phyloP scores from a whole-genome alignment of 2,329 filamentous ascomycete genomes.

The Aspergillus sp. region DNA sequence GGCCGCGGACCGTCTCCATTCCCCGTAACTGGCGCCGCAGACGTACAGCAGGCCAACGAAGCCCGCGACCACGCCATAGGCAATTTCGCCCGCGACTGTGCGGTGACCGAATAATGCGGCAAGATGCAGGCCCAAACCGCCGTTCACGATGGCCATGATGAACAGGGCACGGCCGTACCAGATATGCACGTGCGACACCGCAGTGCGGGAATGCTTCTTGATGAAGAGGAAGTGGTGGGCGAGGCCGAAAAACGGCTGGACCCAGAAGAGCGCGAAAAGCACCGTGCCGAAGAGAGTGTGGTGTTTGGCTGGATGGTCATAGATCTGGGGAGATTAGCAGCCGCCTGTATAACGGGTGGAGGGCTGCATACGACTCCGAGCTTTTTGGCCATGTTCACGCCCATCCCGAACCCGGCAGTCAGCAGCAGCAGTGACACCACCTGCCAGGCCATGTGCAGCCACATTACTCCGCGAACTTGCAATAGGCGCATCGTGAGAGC shows the following conservation, averaged over 20 bases:
- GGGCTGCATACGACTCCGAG: constrained; percentile 26
- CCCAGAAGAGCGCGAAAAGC: no score
- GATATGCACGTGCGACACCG: constrained; percentile 43
- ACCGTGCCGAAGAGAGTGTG: no score
- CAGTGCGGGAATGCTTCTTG: constrained; percentile 35
- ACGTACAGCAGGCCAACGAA: constrained; percentile 38
- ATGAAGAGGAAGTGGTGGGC: constrained; percentile 45
- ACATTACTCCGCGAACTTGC: no score
- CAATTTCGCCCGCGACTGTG: constrained; percentile 34
- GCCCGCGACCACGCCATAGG: constrained; percentile 42
- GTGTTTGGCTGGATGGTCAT: no score
- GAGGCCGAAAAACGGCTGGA: constrained; percentile 43
- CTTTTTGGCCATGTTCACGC: constrained; percentile 40
- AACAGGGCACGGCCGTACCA: constrained; percentile 47
- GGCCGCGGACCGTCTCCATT: no score
- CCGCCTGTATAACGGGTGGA: no score
- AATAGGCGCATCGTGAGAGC: no score
- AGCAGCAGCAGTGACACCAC: constrained; percentile 39
- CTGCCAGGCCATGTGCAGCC: no score
- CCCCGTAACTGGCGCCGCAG: no score
- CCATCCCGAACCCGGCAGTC: constrained; percentile 42
- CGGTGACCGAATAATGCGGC: no score
- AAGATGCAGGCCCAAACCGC: constrained; percentile 41
- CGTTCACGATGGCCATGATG: constrained; percentile 47
- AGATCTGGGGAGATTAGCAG: no score